These are phyloP conservation scores for Senecio squalidus DNA, from an alignment of 140 eudicot species.

Conservation along the genomic window DNA sequence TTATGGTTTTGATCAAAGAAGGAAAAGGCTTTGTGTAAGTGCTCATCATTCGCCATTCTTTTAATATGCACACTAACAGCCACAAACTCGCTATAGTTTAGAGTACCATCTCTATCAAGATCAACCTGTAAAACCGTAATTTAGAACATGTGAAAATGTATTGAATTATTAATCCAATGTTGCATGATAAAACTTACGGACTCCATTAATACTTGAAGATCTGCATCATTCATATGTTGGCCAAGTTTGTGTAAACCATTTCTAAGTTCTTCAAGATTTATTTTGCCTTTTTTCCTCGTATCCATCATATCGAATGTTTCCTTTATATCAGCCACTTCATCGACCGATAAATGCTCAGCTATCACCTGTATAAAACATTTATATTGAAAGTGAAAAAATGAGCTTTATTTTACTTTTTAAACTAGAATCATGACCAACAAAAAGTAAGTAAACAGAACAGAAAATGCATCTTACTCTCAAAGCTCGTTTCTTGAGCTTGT, in stretches of 20 bases:
- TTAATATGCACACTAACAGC: conserved; percentile 63
- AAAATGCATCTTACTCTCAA: conserved; percentile 44
- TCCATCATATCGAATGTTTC: conserved; percentile 77
- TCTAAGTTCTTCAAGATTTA: conserved; percentile 58
- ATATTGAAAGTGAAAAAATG: not conserved
- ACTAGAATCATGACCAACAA: too few relatives aligned
- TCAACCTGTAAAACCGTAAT: conserved; percentile 46
- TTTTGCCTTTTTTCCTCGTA: conserved; percentile 52
- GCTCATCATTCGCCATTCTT: conserved; percentile 81
- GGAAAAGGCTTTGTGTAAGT: conserved; percentile 66
- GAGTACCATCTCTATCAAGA: conserved; percentile 65
- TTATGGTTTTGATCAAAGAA: conserved; percentile 58
- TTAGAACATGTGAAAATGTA: not conserved
- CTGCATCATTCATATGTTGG: conserved; percentile 58
- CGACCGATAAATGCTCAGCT: conserved; percentile 70
- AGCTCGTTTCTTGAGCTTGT: conserved; percentile 81
- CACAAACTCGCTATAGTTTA: conserved; percentile 66
- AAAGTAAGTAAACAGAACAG: conserved; percentile 9
- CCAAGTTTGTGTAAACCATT: conserved; percentile 69
- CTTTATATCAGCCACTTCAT: conserved; percentile 72
- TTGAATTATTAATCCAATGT: not conserved
- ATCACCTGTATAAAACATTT: conserved; percentile 45
- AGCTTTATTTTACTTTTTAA: not conserved
- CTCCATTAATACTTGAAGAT: conserved; percentile 62
- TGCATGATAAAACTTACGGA: conserved; percentile 34